phyloP scores from a whole-genome alignment of 306 rosid species.

The Lathyrus aphaca region DNA sequence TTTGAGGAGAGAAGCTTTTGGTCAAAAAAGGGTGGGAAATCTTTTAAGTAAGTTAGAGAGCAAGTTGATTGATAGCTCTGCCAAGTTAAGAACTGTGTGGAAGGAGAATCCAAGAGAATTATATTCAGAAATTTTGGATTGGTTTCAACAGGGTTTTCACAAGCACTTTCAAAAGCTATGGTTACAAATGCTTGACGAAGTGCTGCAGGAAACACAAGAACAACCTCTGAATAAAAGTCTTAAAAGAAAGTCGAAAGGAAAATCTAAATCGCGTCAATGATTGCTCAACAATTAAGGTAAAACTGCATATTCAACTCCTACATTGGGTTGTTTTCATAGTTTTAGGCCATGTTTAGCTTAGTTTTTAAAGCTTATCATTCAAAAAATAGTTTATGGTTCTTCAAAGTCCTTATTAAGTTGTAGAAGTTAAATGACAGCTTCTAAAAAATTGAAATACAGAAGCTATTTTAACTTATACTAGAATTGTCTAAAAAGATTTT shows the following conservation, averaged over 20 bases:
- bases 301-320: not conserved
- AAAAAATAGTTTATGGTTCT: not conserved
- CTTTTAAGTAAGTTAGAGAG: constrained; percentile 56
- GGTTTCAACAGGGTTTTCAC: constrained; percentile 77
- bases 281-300: constrained; percentile 2
- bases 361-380: not conserved
- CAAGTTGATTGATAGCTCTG: constrained; percentile 55
- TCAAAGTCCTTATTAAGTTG: not conserved
- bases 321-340: constrained; percentile 16
- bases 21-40: constrained; percentile 82
- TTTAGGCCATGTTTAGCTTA: not conserved
- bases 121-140: constrained; percentile 65
- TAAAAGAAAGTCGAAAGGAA: constrained; percentile 41
- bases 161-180: constrained; percentile 57
- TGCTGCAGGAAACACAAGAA: constrained; percentile 52
- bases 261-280: constrained; percentile 37
- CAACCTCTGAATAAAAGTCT: constrained; percentile 31
- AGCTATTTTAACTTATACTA: not conserved
- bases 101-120: constrained; percentile 69
- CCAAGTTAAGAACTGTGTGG: constrained; percentile 68
- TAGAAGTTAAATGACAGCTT: not conserved
- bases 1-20: constrained; percentile 72
- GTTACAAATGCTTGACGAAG: constrained; percentile 70
- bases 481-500: not conserved
- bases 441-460: not conserved